Evolutionary conservation across 306 rosid genomes (phyloP).

Genomic region (Quercus rubra): DNA sequence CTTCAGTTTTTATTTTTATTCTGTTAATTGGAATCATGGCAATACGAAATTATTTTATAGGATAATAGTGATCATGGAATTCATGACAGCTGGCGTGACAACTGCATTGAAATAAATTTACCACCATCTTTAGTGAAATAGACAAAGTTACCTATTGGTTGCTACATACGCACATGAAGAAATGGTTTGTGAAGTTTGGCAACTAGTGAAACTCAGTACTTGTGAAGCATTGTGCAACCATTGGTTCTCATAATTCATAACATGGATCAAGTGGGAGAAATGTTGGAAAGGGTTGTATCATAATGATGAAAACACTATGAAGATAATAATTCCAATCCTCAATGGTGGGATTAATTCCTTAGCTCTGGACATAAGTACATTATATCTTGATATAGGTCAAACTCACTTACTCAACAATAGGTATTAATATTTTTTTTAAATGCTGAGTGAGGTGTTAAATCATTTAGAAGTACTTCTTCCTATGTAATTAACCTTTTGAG

Average conservation of each 20-base stretch:
- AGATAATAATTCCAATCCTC: background rate
- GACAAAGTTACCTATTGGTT: too few relatives aligned
- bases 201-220: too few relatives aligned
- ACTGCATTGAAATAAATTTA: conserved; percentile 6
- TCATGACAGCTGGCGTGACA: background rate
- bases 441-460: background rate
- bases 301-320: background rate
- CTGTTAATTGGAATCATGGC: background rate
- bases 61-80: background rate
- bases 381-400: background rate
- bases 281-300: background rate
- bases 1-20: background rate
- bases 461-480: background rate
- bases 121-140: background rate
- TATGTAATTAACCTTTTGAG: background rate
- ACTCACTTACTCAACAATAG: background rate
- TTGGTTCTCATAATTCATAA: background rate
- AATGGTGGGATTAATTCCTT: background rate
- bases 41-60: background rate
- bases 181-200: too few relatives aligned
- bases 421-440: too few relatives aligned
- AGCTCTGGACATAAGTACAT: background rate
- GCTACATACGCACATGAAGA: too few relatives aligned
- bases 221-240: background rate
- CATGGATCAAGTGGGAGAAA: background rate